A percentile compares a stretch with the other conserved stretches of the same genome.
Evolutionary conservation across 208 protist species (phyloP).

Genomic region (Endotrypanum monterogeii): DNA sequence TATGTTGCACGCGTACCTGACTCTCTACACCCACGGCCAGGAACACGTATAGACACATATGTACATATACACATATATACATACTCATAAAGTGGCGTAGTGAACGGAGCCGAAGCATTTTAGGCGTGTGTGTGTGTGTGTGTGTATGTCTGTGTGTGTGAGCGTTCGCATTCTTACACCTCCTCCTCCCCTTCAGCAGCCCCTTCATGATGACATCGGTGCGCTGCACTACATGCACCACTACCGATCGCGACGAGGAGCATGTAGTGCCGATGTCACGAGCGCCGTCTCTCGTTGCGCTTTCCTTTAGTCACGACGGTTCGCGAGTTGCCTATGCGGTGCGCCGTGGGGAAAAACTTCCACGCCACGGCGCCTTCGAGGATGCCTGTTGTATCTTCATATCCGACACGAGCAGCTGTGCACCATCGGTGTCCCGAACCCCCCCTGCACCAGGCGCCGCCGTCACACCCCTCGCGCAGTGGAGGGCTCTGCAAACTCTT

Average conservation of each 20-base stretch:
- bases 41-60: neutral
- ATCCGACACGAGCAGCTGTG: neutral
- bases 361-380: constrained; percentile 4
- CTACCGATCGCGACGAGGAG: neutral
- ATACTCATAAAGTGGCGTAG: too few relatives aligned
- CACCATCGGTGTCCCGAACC: neutral
- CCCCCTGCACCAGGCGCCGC: neutral
- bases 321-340: constrained; percentile 23
- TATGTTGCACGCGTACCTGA: too few relatives aligned
- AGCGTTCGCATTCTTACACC: too few relatives aligned
- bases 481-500: constrained; percentile 16
- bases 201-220: neutral
- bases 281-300: constrained; percentile 8
- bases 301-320: constrained; percentile 16
- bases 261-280: neutral
- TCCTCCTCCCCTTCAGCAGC: neutral
- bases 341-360: constrained; percentile 4
- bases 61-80: too few relatives aligned
- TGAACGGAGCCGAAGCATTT: neutral
- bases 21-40: neutral
- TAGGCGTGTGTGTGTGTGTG: neutral
- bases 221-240: neutral
- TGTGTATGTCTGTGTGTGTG: neutral
- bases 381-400: constrained; percentile 15
- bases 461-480: constrained; percentile 6